A percentile compares a stretch with the other conserved stretches of the same genome.
phyloP scores from a whole-genome alignment of 257 asterid species.

The Ajuga chamaepitys region DNA sequence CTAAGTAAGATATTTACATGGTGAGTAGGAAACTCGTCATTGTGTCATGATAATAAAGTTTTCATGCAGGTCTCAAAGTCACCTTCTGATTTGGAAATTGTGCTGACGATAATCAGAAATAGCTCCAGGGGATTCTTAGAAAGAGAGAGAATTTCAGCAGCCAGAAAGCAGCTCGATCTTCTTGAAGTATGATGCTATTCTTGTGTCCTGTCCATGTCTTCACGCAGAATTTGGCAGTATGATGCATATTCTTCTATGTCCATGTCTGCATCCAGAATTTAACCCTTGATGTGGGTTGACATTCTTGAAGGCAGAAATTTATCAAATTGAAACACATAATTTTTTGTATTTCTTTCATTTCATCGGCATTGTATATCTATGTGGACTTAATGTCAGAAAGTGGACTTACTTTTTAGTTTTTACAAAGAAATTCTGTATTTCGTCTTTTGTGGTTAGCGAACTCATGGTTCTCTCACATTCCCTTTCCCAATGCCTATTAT shows the following conservation, averaged over 20 bases:
- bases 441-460: slow-evolving; percentile 4
- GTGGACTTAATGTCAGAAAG: background rate
- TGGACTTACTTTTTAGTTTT: background rate
- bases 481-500: slow-evolving; percentile 1
- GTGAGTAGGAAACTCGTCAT: slow-evolving; percentile 1
- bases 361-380: background rate
- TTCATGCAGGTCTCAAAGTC: slow-evolving; percentile 69
- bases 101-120: slow-evolving; percentile 78
- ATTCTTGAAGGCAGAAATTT: slow-evolving; percentile 1
- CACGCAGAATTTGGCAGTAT: too few relatives aligned
- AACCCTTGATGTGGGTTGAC: slow-evolving; percentile 7
- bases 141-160: slow-evolving; percentile 53
- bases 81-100: slow-evolving; percentile 89
- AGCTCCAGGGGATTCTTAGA: slow-evolving; percentile 64
- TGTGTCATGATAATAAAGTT: background rate
- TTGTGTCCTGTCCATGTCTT: slow-evolving; percentile 5
- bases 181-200: slow-evolving; percentile 66
- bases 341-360: background rate
- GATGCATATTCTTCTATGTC: background rate
- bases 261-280: background rate
- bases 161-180: slow-evolving; percentile 73
- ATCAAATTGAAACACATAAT: slow-evolving; percentile 6
- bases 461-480: background rate
- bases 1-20: slow-evolving; percentile 11
- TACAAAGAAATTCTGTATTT: background rate